Conservation (phyloP, 2,329 filamentous ascomycete genomes). For the Fusarium pseudocircinatum region DNA sequence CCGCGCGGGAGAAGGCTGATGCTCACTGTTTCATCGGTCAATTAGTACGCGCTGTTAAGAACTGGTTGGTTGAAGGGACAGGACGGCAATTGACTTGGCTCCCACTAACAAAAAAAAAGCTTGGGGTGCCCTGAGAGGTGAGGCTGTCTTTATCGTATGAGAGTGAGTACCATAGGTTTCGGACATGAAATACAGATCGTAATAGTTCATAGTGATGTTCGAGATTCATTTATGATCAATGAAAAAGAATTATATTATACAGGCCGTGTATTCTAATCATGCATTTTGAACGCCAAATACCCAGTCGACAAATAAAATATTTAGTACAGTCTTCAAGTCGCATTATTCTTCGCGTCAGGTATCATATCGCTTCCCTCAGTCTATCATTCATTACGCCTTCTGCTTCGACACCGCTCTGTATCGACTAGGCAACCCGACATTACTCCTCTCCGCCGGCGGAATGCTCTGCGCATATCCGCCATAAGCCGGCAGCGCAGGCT, state of each 20-base stretch:
- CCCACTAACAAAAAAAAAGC: too few relatives aligned
- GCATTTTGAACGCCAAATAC: not conserved
- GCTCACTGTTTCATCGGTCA: not conserved
- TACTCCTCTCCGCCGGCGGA: slow-evolving; percentile 20
- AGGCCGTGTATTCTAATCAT: not conserved
- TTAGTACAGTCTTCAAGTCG: not conserved
- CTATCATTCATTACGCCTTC: not conserved
- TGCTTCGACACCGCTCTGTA: slow-evolving; percentile 19
- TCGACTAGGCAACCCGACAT: slow-evolving; percentile 19
- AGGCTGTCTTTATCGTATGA: not conserved
- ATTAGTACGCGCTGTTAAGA: not conserved
- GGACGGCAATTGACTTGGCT: too few relatives aligned
- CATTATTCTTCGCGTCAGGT: not conserved
- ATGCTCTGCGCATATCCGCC: slow-evolving; percentile 18
- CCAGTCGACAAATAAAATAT: not conserved
- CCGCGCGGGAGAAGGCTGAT: not conserved
- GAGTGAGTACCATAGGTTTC: not conserved
- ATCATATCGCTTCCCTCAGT: not conserved
- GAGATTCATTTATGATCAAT: not conserved
- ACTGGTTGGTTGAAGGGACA: too few relatives aligned
- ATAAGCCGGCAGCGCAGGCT: slow-evolving; percentile 11
- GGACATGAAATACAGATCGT: too few relatives aligned
- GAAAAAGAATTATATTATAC: not conserved
- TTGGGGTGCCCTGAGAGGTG: too few relatives aligned
- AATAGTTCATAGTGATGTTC: not conserved